Evolutionary conservation across 2,329 filamentous ascomycete genomes (phyloP).

Genomic region (Pseudogymnoascus sp.): DNA sequence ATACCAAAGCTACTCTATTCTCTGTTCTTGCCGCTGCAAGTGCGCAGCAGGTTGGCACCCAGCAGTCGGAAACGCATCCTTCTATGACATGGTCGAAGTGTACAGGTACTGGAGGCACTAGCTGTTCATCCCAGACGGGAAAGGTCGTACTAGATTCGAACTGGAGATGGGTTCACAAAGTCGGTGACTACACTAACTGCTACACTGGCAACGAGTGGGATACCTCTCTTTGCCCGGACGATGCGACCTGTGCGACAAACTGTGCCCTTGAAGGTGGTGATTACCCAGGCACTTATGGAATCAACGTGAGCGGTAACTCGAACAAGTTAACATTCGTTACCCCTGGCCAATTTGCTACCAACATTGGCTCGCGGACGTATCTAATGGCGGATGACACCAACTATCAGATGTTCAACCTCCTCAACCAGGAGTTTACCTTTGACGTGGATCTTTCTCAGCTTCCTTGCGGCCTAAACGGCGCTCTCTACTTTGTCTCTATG

Average conservation of each 20-base stretch:
- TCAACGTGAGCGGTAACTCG: slow-evolving; percentile 43
- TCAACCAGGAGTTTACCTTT: slow-evolving; percentile 64
- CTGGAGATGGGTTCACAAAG: slow-evolving; percentile 51
- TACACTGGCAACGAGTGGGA: slow-evolving; percentile 39
- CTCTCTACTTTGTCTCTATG: slow-evolving; percentile 61
- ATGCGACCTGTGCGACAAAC: slow-evolving; percentile 38
- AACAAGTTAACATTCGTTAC: slow-evolving; percentile 53
- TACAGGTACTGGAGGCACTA: slow-evolving; percentile 29
- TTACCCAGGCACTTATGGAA: slow-evolving; percentile 46
- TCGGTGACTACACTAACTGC: slow-evolving; percentile 35
- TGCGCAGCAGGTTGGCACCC: slow-evolving; percentile 42
- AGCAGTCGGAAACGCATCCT: slow-evolving; percentile 43
- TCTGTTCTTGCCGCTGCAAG: slow-evolving; percentile 37
- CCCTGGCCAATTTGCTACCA: slow-evolving; percentile 35
- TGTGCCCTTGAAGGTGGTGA: slow-evolving; percentile 49
- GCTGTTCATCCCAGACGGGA: slow-evolving; percentile 40
- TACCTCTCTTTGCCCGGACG: slow-evolving; percentile 35
- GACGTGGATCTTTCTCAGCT: slow-evolving; percentile 64
- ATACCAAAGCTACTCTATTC: slow-evolving; percentile 4
- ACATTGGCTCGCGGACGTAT: slow-evolving; percentile 53
- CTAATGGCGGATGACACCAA: slow-evolving; percentile 54
- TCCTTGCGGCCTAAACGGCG: slow-evolving; percentile 65
- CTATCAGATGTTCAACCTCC: slow-evolving; percentile 59
- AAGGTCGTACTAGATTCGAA: slow-evolving; percentile 49
- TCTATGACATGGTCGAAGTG: slow-evolving; percentile 46